Evolutionary conservation across 1,139 yeast species (phyloP), one percentile per base, ranked within the genome.

Genomic region (Candida frijolesensis): DNA sequence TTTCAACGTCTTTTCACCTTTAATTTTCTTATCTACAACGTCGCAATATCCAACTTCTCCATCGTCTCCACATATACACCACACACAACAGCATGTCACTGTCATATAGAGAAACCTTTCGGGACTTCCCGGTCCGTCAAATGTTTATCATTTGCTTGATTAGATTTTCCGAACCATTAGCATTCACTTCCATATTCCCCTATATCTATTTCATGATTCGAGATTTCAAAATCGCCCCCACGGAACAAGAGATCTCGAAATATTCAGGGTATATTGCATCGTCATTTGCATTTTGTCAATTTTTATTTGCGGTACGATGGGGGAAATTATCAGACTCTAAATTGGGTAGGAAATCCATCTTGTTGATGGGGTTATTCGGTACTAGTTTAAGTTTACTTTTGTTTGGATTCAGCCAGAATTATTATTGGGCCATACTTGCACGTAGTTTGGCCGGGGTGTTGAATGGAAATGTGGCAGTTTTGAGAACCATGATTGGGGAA

Each of bases 151-250:
- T 73, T 2, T 71, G 79, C 38, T 54, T 75, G 15, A 75, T 82
- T 52, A 67, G 87, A 47, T 72, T 83, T 47, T 74, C 83, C 9
- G 89, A 84, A 60, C 88, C 89, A 1, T 72, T 84, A 33, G 80
- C 87, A 1, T 83, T 83, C 67, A 81, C 87, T 1, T 82, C 87
- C 2, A 61, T 82, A 33, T 83, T 84, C 62, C 88, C 89, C 2
- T 84, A 84, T 60, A 76, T 84, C 25, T 84, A 80, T 62, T 84
- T 82, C 63, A 81, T 84, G 85, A 82, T 84, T 33, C 66, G 81
- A 58, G 83, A 80, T 54, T 82, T 83, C 57, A 76, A 79, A 5
- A 70, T 82, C 29, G 78, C 82, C 2, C 72, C 75, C 32, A 75
- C 76, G 18, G 80, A 82, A 51, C 75, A 79, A 10, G 79, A 80